Base-by-base conservation (phyloP, 495 filamentous ascomycete species). In the Xylaria scruposa region DNA sequence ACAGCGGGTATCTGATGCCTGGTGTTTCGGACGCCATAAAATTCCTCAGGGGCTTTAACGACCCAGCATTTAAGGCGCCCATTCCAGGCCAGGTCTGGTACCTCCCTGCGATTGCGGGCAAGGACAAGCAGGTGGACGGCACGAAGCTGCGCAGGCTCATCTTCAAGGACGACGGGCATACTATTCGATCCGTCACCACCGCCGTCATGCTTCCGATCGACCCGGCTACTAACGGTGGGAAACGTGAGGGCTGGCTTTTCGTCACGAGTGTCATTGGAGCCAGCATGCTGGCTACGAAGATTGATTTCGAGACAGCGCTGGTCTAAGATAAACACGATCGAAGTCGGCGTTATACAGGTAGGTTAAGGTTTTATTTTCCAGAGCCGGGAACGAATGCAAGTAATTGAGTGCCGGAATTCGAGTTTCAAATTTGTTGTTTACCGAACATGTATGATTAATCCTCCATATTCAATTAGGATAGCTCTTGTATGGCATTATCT, bases 91-190 rank as follows among this genome's bases (percentile, higher is more conserved):
- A 87, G 63, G 85, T 90, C 17, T 87, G 83, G 82, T 84, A 83
- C 75, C 67, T 82, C 15, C 81, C 79, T 6, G 80, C 66, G 26
- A 68, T 72, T n/a, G 53, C 68, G 6, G 68, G 70, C 12, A 62
- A 67, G 24, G 72, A 49, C 3, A 75, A 70, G 26, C 70, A 29
- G 3, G 46, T 17, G 1, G 54, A 69, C 3, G 86, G 84, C 82
- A 83, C 85, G 47, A 81, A 80, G 60, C 78, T 68, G 58, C 54
- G 42, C 13, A 72, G 74, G 24, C 21, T 90, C 21, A 44, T 91
- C 12, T 90, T 91, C 70, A 85, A 87, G 70, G 90, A 91, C 74
- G 87, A 90, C 71, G 88, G 90, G 7, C 80, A 72, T 9, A 78
- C 75, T 61, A 81, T 91, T 70, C 78, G 86, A 31, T 82, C 79